Base-by-base conservation (phyloP, 78 protist genomes). In the Speleostelium caveatum region DNA sequence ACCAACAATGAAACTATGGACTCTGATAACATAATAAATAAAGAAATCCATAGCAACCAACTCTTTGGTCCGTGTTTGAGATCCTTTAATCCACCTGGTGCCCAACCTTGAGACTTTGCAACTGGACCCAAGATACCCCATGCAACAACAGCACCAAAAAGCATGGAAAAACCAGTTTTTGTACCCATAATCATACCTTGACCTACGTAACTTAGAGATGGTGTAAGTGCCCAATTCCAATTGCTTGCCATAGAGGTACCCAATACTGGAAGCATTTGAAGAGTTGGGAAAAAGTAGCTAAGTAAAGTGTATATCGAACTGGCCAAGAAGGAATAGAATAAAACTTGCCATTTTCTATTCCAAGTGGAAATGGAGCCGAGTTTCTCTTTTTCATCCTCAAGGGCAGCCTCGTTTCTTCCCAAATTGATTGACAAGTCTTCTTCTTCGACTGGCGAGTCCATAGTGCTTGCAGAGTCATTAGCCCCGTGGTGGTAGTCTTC, bases 151-250 rank as follows among this genome's bases (percentile, higher is more conserved):
- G 95, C 75, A 1, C 96, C 97, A 10, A 79, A 49, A 19, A 95
- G 21, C 26, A 86, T 32, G 3, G 96, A 93, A 12, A 73, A 12
- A 45, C 93, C 91, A 2, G 97, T 58, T 33, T 86, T 89, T 8
- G 88, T 53, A 16, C 97, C 96, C 96, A 93, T 96, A 66, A 96
- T 94, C 97, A 96, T 95, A 38, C 97, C 97, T 39, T 93, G 95
- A 10, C 95, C 96, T 1, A 95, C 83, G 59, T 87, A 93, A 12
- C 86, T 68, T 7, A 67, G 86, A 10, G 94, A 94, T 22, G 94
- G 94, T 68, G 92, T 92, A n/a, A 96, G 60, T 26, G 83, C 60
- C 96, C 96, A 96, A 30, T 24, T 38, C 94, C 90, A 96, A 14
- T 38, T 59, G 2, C 21, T 80, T 33, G 58, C 28, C 2, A 41